Evolutionary conservation across 2,329 filamentous ascomycete genomes (phyloP), one percentile per base, ranked within the genome.

Genomic region (Acrocalymma vagum): DNA sequence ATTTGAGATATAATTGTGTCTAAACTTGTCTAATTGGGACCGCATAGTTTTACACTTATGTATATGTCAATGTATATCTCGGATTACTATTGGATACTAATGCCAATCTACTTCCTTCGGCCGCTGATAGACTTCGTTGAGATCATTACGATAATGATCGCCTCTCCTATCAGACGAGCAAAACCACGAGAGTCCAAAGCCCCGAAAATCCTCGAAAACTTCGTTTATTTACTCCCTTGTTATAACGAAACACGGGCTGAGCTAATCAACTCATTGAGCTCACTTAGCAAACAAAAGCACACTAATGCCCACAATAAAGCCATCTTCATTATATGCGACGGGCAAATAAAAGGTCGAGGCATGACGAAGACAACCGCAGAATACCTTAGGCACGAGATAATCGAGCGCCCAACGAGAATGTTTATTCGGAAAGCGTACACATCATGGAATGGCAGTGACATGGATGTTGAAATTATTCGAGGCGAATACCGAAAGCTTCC

Each of bases 241-340:
- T 79, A 78, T 57, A 78, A 78, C 49, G 75, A 79, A 51, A 76
- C 72, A 0, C 52, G 59, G 5, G 62, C 75, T 5, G 76, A 79
- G 46, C 56, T 76, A 15, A 67, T 57, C 3, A 65, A 67, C 2
- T 78, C 75, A 0, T 67, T 78, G 0, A 71, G 77, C 40, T 78
- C 76, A 2, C 57, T 79, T 4, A 65, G 76, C 4, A 60, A 64
- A 0, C 76, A 78, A 46, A 65, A 70, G 43, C 63, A 70, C 3
- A 71, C 78, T 14, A 66, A 69, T 1, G 45, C 66, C 2, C 73
- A 78, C 35, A 69, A 72, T 6, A 63, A 70, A 6, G 62, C 71
- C 20, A 75, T 79, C 22, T 69, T 79, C 46, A 73, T 78, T 35
- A 66, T 78, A 3, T 76, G 77, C 13, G 76, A 78, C 28, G 76